Conservation (phyloP, 495 filamentous ascomycete species). For the Neurospora sublineolata region DNA sequence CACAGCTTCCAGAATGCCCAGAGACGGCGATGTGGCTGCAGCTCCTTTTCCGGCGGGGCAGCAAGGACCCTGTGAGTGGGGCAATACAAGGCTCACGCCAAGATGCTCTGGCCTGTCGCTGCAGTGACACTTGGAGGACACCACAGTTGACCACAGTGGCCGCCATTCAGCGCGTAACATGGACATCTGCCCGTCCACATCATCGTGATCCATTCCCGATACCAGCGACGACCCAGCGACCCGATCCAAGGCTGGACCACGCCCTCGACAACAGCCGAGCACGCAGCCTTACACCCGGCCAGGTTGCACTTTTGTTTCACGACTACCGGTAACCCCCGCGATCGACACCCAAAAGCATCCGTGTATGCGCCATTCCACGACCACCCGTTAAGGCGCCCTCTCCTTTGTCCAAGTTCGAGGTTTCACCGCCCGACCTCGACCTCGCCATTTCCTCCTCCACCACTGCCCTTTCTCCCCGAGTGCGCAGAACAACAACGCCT, state of each 20-base stretch:
- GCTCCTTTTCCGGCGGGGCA: conserved; percentile 1
- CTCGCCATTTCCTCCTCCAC: conserved; percentile 2
- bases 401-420: background rate
- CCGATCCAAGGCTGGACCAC: background rate
- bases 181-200: background rate
- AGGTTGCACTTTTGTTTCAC: background rate
- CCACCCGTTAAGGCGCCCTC: background rate
- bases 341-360: background rate
- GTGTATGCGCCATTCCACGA: background rate
- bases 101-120: background rate
- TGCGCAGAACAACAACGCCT: background rate
- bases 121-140: background rate
- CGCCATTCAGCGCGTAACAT: background rate
- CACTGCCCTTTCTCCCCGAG: background rate
- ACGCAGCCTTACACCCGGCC: background rate
- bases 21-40: conserved; percentile 12
- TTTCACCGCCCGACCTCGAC: conserved; percentile 11
- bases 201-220: background rate
- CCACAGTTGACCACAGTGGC: background rate
- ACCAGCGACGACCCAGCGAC: background rate
- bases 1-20: background rate
- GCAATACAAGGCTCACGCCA: background rate
- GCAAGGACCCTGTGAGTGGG: background rate
- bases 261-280: background rate
- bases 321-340: background rate